These are phyloP conservation scores for Metschnikowia kunwiensis DNA, from an alignment of 805 yeast species.

Conservation along the genomic window DNA sequence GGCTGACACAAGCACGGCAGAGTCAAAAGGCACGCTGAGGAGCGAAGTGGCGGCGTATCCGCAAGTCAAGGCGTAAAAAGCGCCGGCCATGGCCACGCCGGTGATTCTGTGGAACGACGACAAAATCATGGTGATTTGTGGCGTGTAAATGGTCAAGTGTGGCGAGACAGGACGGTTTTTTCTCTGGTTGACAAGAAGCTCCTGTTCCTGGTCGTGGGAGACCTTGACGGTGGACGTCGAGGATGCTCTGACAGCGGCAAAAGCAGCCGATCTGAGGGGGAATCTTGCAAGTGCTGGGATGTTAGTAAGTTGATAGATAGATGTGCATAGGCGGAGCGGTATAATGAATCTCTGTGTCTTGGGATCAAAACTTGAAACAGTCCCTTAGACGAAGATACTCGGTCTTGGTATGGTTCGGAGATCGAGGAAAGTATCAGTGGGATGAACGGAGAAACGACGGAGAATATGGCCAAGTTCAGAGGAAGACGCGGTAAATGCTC, in stretches of 20 bases:
- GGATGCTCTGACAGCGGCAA: conserved; percentile 13
- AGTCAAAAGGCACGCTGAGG: conserved; percentile 52
- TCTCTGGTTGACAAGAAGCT: conserved; percentile 76
- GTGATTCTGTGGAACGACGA: conserved; percentile 84
- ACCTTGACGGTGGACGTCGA: conserved; percentile 40
- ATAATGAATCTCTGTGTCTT: neutral
- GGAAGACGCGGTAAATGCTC: no score
- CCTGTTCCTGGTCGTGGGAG: conserved; percentile 60
- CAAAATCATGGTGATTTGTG: conserved; percentile 80
- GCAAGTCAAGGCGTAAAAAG: conserved; percentile 73
- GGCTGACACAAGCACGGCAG: conserved; percentile 49
- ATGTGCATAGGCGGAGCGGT: neutral
- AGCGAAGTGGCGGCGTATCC: conserved; percentile 69
- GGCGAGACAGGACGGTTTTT: conserved; percentile 88
- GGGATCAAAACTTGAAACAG: no score
- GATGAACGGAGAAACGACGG: no score
- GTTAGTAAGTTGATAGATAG: conserved; percentile 9
- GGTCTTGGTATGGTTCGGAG: no score
- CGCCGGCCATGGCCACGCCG: conserved; percentile 78
- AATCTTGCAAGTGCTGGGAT: conserved; percentile 11
- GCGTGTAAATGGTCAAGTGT: conserved; percentile 84
- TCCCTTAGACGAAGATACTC: no score
- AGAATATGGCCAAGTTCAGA: no score
- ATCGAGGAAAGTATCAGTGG: no score
- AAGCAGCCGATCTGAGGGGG: conserved; percentile 11